Evolutionary conservation across 108 stramenopile genomes (phyloP), one percentile per base, ranked within the genome.

Genomic region (Fragilariopsis cylindrus): DNA sequence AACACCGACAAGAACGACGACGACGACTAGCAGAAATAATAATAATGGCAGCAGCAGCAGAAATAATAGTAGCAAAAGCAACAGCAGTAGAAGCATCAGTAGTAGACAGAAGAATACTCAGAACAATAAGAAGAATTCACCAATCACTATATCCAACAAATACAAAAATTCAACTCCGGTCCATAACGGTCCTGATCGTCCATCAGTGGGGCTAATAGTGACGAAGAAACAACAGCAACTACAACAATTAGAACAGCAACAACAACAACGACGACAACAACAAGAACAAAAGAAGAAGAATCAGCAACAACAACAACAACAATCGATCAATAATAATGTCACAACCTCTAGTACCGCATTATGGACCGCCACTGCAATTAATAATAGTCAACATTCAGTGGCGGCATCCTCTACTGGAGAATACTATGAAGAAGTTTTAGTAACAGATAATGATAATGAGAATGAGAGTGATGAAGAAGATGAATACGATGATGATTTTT

Each of bases 321-420:
- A 0, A 56, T 19, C 55, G 55, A n/a, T 41, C 15, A 8, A 15
- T 16, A 48, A 8, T 39, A 3, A 11, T 16, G 1, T 1, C 1
- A 45, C 52, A 39, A 70, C 72, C 5, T 73, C 72, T 1, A 79
- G 78, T 39, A 65, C 63, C 0, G 45, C 69, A 5, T 21, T 78
- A 6, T 78, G 77, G 77, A 71, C 74, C 4, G 73, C 73, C 0
- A 3, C 30, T 30, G 30, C 30, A 30, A 30, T 30, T 30, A 30
- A 30, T 30, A 30, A 30, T 30, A 30, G 53, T 7, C 58, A 71
- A 11, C 63, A 79, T 21, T 66, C 72, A 2, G 64, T 39, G 7
- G 78, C 78, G 7, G 50, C 46, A 5, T 4, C 39, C 0, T 11
- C 45, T 44, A 30, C 16, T 47, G n/a, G 15, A 5, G 48, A 50